Base-by-base conservation (phyloP, 192 early-diverging fungal genomes). In the Gonapodya prolifera region DNA sequence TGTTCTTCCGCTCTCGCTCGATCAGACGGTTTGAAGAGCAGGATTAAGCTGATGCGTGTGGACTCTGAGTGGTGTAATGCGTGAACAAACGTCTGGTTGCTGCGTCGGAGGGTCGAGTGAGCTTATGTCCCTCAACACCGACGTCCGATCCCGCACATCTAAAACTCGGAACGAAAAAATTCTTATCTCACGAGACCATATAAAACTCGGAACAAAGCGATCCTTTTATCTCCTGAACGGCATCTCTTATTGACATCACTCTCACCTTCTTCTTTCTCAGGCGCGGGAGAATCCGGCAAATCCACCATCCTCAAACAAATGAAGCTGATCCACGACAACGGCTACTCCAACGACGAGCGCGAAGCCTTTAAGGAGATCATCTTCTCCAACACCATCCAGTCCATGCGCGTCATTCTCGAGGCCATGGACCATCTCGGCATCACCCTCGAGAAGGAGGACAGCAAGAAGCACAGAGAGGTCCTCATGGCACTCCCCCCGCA, bases 261-360 rank as follows among this genome's bases (percentile, higher is more conserved):
- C 23, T 34, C 75, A 35, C 13, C 32, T 1, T 33, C 28, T 69
- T 1, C 33, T 81, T 31, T 2, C 16, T 81, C 79, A 93, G 93
- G 93, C 81, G 94, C 96, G 35, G 96, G 96, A 79, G 96, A 98
- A 84, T 97, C 96, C 2, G 96, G 96, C 75, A 98, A 98, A 85
- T 93, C 91, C 61, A 98, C 96, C 30, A 95, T 98, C 80, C 85
- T 98, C 76, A 98, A 98, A 83, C 96, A 98, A 82, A 97, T 98
- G 95, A 96, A 95, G 83, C 88, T 98, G 75, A 97, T 98, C 79
- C 95, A 98, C 83, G 96, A 94, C 79, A 91, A 91, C 78, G 96
- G 96, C 1, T 98, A 95, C 85, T 92, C 90, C 73, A 82, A 86
- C 33, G 93, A 96, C 36, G 96, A 98, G 84, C 87, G 92, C 76